Evolutionary conservation across 1,284 basidiomycete genomes (phyloP).

Genomic region (Chondrostereum purpureum): DNA sequence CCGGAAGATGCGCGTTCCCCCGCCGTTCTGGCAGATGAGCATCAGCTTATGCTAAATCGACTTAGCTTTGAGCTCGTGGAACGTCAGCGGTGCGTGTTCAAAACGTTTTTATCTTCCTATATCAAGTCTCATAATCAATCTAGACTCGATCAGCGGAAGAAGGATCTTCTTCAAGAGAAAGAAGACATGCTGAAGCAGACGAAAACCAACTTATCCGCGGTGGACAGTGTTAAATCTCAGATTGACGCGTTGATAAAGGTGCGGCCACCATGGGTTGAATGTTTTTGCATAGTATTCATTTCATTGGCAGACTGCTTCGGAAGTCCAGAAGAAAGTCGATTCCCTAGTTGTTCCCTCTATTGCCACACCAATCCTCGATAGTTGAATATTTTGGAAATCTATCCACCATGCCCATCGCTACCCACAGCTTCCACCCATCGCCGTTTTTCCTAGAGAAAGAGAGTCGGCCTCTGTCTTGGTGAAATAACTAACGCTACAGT

Average conservation of each 20-base stretch:
- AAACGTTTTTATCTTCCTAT: too few species aligned
- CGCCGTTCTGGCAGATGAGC: slow-evolving; percentile 56
- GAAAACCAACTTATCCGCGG: slow-evolving; percentile 55
- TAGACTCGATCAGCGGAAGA: slow-evolving; percentile 62
- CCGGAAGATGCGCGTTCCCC: slow-evolving; percentile 58
- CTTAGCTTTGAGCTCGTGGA: slow-evolving; percentile 77
- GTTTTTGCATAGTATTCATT: slow-evolving; percentile 13
- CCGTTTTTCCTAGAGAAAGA: too few species aligned
- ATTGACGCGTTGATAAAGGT: slow-evolving; percentile 73
- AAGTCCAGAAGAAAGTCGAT: slow-evolving; percentile 34
- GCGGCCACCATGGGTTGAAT: slow-evolving; percentile 10
- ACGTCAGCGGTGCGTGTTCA: slow-evolving; percentile 57
- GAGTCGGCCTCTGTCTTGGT: too few species aligned
- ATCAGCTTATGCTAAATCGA: slow-evolving; percentile 76
- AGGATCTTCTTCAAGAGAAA: slow-evolving; percentile 57
- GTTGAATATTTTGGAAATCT: too few species aligned
- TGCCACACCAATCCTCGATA: too few species aligned
- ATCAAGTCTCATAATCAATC: slow-evolving; percentile 8
- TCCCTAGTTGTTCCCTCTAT: slow-evolving; percentile 46
- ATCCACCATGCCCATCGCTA: too few species aligned
- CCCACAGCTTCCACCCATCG: too few species aligned
- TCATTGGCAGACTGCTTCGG: slow-evolving; percentile 11
- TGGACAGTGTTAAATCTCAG: slow-evolving; percentile 68
- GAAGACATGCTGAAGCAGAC: slow-evolving; percentile 71
- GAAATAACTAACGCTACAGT: too few species aligned